Evolutionary conservation across 2,329 filamentous ascomycete genomes (phyloP).

Genomic region (Alternaria rosae): DNA sequence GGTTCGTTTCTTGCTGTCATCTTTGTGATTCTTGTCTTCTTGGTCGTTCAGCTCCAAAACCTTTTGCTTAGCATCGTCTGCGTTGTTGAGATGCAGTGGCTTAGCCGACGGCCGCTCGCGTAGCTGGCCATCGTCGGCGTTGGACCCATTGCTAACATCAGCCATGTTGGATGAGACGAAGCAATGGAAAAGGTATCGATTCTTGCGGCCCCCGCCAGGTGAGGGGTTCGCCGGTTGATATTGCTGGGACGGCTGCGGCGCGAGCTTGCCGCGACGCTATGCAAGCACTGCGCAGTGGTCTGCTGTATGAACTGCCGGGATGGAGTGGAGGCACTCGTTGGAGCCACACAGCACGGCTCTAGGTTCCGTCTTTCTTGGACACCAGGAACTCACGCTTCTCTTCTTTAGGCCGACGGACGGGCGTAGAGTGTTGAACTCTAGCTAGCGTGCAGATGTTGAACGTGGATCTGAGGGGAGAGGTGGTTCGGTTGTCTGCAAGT

Average conservation of each 20-base stretch:
- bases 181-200: slow-evolving; percentile 23
- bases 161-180: slow-evolving; percentile 34
- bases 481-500: slow-evolving; percentile 9
- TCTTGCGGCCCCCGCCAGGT: slow-evolving; percentile 17
- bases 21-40: slow-evolving; percentile 56
- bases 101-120: slow-evolving; percentile 41
- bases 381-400: slow-evolving; percentile 1
- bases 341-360: slow-evolving; percentile 3
- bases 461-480: slow-evolving; percentile 15
- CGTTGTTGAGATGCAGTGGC: slow-evolving; percentile 37
- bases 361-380: background rate
- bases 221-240: slow-evolving; percentile 28
- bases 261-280: slow-evolving; percentile 36
- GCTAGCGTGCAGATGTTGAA: slow-evolving; percentile 35
- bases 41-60: slow-evolving; percentile 60
- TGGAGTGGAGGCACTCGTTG: slow-evolving; percentile 22
- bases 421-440: slow-evolving; percentile 49
- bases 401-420: background rate
- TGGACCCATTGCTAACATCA: slow-evolving; percentile 24
- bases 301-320: slow-evolving; percentile 26
- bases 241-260: slow-evolving; percentile 29
- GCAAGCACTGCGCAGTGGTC: slow-evolving; percentile 34
- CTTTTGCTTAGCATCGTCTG: slow-evolving; percentile 54
- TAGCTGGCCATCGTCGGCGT: slow-evolving; percentile 39
- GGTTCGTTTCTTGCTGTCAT: slow-evolving; percentile 73